Conservation (phyloP, 352 stramenopile genomes). For the Pythium apleroticum region DNA sequence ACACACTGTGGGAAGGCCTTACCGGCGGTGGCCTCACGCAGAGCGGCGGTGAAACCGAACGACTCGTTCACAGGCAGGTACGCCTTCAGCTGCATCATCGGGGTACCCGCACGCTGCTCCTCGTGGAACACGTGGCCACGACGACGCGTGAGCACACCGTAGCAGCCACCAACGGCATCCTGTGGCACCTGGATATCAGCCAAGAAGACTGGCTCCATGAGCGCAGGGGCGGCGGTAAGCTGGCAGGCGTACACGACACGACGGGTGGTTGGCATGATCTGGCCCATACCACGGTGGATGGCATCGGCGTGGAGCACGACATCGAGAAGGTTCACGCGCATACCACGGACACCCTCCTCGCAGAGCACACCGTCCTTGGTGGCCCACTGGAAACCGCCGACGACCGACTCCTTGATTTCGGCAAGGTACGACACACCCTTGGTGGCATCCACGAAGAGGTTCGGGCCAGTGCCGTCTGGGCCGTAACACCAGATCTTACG, state of each 20-base stretch:
- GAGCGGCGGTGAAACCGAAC: conserved; percentile 99
- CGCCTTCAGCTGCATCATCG: conserved; percentile 98
- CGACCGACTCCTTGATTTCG: conserved; percentile 99
- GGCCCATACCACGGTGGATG: conserved; percentile 99
- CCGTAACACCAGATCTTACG: conserved; percentile 99
- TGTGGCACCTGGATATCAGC: conserved; percentile 98
- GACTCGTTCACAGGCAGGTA: conserved; percentile 99
- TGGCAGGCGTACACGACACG: conserved; percentile 98
- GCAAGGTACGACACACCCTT: conserved; percentile 99
- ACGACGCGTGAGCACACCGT: conserved; percentile 98
- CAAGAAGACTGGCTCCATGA: conserved; percentile 99
- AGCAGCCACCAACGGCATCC: conserved; percentile 98
- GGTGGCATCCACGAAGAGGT: conserved; percentile 98
- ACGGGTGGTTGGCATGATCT: conserved; percentile 99
- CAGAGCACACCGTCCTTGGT: conserved; percentile 97
- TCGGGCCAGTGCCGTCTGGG: conserved; percentile 97
- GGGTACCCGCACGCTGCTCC: conserved; percentile 97
- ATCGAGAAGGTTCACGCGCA: conserved; percentile 98
- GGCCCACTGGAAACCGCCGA: conserved; percentile 98
- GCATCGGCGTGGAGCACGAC: conserved; percentile 99
- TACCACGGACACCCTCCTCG: conserved; percentile 97
- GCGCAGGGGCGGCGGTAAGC: conserved; percentile 91
- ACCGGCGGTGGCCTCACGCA: conserved; percentile 98
- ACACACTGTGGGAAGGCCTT: conserved; percentile 99
- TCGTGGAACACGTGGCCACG: conserved; percentile 99